Base-by-base conservation (phyloP, 768 basidiomycete species). In the Hortiboletus campestris region DNA sequence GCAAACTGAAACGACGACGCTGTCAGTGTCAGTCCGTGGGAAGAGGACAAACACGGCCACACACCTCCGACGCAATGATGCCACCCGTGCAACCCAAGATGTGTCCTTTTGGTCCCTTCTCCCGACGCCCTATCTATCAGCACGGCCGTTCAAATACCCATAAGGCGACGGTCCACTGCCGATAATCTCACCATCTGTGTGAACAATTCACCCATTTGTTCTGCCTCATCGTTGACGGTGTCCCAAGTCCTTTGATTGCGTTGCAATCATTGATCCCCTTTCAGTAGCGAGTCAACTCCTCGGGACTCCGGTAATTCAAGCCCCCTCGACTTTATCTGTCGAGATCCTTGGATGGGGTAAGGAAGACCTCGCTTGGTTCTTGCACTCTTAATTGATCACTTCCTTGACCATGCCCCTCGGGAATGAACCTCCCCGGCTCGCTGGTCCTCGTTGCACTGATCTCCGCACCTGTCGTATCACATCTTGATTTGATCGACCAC, bases 391-490 rank as follows among this genome's bases (percentile, higher is more conserved):
- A 35, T 32, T 20, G 49, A 19, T 20, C 10, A 2, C 32, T 42
- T 22, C 34, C 25, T 32, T 39, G 46, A 13, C 14, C 11, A 22
- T 5, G 9, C 13, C 49, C 47, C 56, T 47, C 61, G 60, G 60
- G 60, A 59, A 63, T 63, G 61, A 61, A 46, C 14, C 6, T 25
- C 5, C 19, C 47, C 29, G 13, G 25, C 54, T 35, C 31, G 8
- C 28, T 6, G 42, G 47, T 31, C 45, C 40, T 46, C 59, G 9
- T 58, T 60, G 60, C 40, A 39, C 19, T 20, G 49, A 51, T 57
- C 25, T 52, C 60, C 61, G 61, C 12, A 7, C 14, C 28, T 51
- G 29, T 57, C 59, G 60, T 62, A 47, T 62, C 59, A 57, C 49
- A 29, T 22, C 31, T 22, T 4, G 25, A 28, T 40, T 19, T 22